Evolutionary conservation across 805 yeast species (phyloP).

Genomic region (Suhomyces xylopsoci): DNA sequence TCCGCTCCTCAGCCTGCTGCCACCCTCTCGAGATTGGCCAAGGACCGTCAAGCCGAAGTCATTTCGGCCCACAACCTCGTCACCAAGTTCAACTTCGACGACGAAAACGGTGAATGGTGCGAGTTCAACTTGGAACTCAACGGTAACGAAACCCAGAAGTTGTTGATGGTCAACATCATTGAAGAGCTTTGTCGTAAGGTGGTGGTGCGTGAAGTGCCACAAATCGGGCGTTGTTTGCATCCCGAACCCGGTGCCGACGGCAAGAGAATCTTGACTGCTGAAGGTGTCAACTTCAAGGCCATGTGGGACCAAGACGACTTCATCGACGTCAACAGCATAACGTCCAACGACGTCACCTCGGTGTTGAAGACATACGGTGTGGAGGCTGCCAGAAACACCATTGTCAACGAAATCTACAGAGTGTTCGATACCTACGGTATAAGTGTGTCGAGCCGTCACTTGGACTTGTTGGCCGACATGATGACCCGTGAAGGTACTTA

Average conservation of each 20-base stretch:
- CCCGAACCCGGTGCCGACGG: conserved; percentile 63
- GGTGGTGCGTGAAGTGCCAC: conserved; percentile 89
- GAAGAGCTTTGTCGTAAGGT: conserved; percentile 87
- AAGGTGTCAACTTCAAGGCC: conserved; percentile 95
- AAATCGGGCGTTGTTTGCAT: conserved; percentile 89
- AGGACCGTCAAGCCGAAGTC: conserved; percentile 83
- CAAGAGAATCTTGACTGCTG: conserved; percentile 80
- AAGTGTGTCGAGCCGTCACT: conserved; percentile 86
- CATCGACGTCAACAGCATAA: conserved; percentile 82
- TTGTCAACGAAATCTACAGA: conserved; percentile 91
- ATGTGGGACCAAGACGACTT: conserved; percentile 98
- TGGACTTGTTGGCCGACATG: conserved; percentile 96
- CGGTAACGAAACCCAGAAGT: conserved; percentile 76
- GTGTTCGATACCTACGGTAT: conserved; percentile 97
- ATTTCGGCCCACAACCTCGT: conserved; percentile 70
- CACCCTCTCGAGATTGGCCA: conserved; percentile 56
- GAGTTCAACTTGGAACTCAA: conserved; percentile 80
- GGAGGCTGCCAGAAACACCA: conserved; percentile 97
- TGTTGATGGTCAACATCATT: conserved; percentile 94
- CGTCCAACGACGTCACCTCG: conserved; percentile 90
- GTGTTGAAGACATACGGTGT: conserved; percentile 93
- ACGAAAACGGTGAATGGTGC: conserved; percentile 86
- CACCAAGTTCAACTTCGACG: conserved; percentile 85
- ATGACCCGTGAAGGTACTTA: conserved; percentile 99
- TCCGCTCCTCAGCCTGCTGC: conserved; percentile 5